These are phyloP conservation scores for Rhynchosporium graminicola DNA, from an alignment of 2,329 filamentous ascomycete species.

Conservation along the genomic window DNA sequence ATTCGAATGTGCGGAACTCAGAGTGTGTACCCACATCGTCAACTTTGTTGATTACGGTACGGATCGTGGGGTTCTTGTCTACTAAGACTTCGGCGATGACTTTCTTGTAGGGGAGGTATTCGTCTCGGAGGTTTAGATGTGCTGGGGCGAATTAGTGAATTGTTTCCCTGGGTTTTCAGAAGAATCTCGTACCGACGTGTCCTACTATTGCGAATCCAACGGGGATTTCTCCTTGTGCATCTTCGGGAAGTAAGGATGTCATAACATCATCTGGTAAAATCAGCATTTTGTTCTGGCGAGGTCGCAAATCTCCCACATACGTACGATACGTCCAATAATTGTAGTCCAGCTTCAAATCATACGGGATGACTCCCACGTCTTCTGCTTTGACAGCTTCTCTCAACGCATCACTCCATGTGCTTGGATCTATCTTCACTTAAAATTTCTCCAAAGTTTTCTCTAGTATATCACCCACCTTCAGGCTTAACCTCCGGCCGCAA, in stretches of 20 bases:
- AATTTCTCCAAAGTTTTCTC: neutral
- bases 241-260: slow-evolving; percentile 75
- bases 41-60: slow-evolving; percentile 94
- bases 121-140: slow-evolving; percentile 84
- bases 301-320: slow-evolving; percentile 33
- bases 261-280: slow-evolving; percentile 65
- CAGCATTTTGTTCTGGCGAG: neutral
- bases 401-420: slow-evolving; percentile 75
- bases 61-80: slow-evolving; percentile 82
- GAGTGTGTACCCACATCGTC: slow-evolving; percentile 84
- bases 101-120: slow-evolving; percentile 82
- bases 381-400: slow-evolving; percentile 67
- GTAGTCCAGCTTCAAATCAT: slow-evolving; percentile 76
- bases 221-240: slow-evolving; percentile 77
- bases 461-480: slow-evolving; percentile 43
- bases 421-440: slow-evolving; percentile 52
- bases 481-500: slow-evolving; percentile 57
- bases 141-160: slow-evolving; percentile 50
- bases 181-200: slow-evolving; percentile 65
- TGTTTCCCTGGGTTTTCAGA: slow-evolving; percentile 19
- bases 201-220: slow-evolving; percentile 86
- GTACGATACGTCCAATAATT: slow-evolving; percentile 81
- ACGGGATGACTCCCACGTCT: slow-evolving; percentile 72
- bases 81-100: slow-evolving; percentile 82
- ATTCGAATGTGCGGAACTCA: slow-evolving; percentile 87